Base-by-base conservation (phyloP, 495 filamentous ascomycete species). In the Sporormia fimetaria region DNA sequence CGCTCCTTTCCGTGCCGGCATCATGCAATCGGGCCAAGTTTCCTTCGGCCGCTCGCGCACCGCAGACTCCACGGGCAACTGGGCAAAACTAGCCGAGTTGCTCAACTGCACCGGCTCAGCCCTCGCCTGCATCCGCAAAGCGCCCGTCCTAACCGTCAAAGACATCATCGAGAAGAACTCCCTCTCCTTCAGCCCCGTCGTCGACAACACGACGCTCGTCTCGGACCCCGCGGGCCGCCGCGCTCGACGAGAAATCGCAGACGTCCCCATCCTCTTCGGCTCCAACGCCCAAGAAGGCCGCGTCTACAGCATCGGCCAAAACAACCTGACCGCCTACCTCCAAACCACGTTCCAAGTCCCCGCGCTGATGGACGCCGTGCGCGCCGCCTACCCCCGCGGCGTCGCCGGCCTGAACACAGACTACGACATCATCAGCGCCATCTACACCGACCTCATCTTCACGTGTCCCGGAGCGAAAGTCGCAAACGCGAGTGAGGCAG, bases 251-350 rank as follows among this genome's bases (percentile, higher is more conserved):
- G 42, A 52, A 22, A 43, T 56, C 21, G 57, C 57, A 0, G 16
- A 40, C 12, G 42, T 56, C 7, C 58, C 58, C 1, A 44, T 56
- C 4, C 28, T 62, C 17, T 25, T 34, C 15, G 57, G 57, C 15
- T 49, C 52, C 4, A 58, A 56, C 33, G 26, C 41, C 0, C 40
- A 52, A 9, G 57, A 60, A 37, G 57, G 57, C 15, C 53, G 57
- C 21, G 42, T 22, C 20, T 48, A 48, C 32, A 35, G 35, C 22
- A n/a, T n/a, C n/a, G n/a, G n/a, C n/a, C n/a, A n/a, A n/a, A n/a
- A n/a, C n/a, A 29, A 10, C 37, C 14, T 38, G 11, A 26, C 30
- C 11, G 30, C 21, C 2, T 47, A 36, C 15, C 36, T 39, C 6
- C 14, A 3, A 0, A 21, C 16, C 3, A 31, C 10, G 5, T 48